Evolutionary conservation across 139 green algal genomes (phyloP), one percentile per base, ranked within the genome.

Genomic region (Klebsormidium nitens): DNA sequence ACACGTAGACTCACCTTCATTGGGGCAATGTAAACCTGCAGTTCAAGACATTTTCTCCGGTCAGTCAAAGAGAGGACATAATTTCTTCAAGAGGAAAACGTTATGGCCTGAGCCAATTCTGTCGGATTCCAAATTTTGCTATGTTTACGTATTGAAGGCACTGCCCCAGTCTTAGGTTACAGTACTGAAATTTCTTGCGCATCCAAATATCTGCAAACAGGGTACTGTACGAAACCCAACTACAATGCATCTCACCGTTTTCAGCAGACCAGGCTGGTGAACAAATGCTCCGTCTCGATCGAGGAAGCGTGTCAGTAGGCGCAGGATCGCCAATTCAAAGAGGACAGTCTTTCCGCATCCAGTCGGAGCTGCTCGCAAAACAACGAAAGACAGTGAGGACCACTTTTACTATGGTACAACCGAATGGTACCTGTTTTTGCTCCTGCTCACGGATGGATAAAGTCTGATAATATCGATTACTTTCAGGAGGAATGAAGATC

Each of bases 261-360:
- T 69, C 11, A 58, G 38, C 4, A 19, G 34, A 23, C 58, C 58
- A 5, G 48, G 14, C 32, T 1, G 19, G 17, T 46, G 36, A 23
- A 35, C 23, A 36, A 61, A 76, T 26, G 42, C 28, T 1, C 37
- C 52, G 29, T 69, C n/a, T 2, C 36, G 8, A 5, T 50, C n/a
- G 28, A 89, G 69, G 36, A 69, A 59, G 26, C 31, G 29, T 0
- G 62, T 76, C 32, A 95, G 58, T 66, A 95, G 37, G 0, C 84
- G 71, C 35, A 96, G 61, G n/a, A 96, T 84, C 0, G 85, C 87
- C 46, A 97, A 85, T 82, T 98, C 93, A 81, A 98, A 84, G 0
- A 96, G 75, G 1, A 89, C 89, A 1, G 93, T 98, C 70, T 98
- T 98, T 58, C 93, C 93, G 55, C 81, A 83, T 5, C 90, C 92